Conservation (phyloP, 2,329 filamentous ascomycete genomes). For the Xylariaceae sp. region DNA sequence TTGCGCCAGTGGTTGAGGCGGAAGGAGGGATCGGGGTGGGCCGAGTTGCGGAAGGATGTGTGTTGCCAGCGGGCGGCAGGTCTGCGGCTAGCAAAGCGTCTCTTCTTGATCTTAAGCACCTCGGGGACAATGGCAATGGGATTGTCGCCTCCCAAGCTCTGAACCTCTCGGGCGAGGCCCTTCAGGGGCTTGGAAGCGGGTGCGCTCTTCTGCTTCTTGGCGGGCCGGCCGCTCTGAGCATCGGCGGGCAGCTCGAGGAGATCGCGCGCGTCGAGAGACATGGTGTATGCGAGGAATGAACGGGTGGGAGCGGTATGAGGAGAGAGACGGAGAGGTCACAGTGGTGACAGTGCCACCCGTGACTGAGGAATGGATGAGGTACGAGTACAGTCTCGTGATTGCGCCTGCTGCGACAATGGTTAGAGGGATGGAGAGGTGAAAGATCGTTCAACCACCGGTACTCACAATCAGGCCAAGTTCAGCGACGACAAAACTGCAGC, state of each 20-base stretch:
- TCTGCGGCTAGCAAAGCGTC: conserved; percentile 52
- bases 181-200: conserved; percentile 60
- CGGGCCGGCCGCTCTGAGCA: conserved; percentile 50
- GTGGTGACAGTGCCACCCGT: neutral
- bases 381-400: neutral
- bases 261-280: conserved; percentile 82
- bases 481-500: too few species aligned
- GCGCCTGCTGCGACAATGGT: too few species aligned
- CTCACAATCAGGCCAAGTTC: too few species aligned
- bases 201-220: conserved; percentile 72
- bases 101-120: conserved; percentile 58
- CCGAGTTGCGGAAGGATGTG: conserved; percentile 72
- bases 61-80: conserved; percentile 64
- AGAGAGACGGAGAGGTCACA: neutral
- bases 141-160: conserved; percentile 64
- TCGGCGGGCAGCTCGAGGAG: conserved; percentile 77
- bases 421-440: too few species aligned
- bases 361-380: neutral
- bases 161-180: conserved; percentile 63
- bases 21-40: conserved; percentile 65
- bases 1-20: conserved; percentile 78
- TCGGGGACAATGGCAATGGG: conserved; percentile 66
- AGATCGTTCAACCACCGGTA: too few species aligned
- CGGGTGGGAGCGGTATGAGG: neutral
- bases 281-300: conserved; percentile 35